A percentile compares a stretch with the other conserved stretches of the same genome.
phyloP scores from a whole-genome alignment of 129 eudicot genomes.

The Centaurea solstitialis region DNA sequence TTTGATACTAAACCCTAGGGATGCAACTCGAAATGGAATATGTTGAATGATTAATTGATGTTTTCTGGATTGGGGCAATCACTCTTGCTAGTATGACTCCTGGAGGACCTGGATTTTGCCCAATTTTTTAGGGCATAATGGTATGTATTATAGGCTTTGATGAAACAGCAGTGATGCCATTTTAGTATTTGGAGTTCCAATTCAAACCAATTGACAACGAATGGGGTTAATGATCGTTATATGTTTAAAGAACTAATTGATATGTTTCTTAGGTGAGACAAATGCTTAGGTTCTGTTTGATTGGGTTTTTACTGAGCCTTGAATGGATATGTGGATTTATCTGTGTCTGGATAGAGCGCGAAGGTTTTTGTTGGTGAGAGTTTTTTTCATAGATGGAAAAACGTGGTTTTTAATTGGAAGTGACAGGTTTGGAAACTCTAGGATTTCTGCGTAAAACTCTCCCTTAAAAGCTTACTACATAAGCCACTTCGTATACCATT shows the following conservation, averaged over 20 bases:
- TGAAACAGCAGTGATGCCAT: neutral
- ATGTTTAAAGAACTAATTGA: neutral
- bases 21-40: neutral
- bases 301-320: no score
- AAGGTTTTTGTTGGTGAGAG: no score
- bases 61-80: neutral
- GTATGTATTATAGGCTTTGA: neutral
- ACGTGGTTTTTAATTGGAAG: no score
- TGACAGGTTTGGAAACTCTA: no score
- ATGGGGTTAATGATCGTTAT: neutral
- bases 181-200: neutral
- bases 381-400: no score
- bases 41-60: neutral
- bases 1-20: slow-evolving; percentile 11
- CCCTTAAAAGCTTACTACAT: no score
- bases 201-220: neutral
- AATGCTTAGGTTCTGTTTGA: no score
- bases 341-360: no score
- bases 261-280: neutral
- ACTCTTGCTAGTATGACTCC: neutral
- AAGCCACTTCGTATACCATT: no score
- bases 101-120: neutral
- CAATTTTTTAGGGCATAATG: neutral
- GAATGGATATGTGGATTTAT: no score
- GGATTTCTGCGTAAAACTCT: no score